Evolutionary conservation across 2,329 filamentous ascomycete species (phyloP).

Genomic region (Didymella keratinophila): DNA sequence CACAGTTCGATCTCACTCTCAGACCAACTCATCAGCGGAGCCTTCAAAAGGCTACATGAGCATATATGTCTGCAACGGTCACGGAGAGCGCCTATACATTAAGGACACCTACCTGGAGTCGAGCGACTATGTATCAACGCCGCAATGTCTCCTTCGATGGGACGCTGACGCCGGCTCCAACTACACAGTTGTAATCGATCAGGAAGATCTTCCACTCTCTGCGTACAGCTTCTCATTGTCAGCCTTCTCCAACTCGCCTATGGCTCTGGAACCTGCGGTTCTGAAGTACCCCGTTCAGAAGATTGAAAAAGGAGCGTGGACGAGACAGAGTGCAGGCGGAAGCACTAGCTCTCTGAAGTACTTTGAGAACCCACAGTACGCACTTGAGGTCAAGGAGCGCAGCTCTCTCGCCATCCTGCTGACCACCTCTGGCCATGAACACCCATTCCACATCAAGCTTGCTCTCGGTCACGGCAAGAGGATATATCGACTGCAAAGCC

Average conservation of each 20-base stretch:
- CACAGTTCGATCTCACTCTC: conserved; percentile 32
- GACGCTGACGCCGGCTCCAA: conserved; percentile 62
- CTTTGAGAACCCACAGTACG: conserved; percentile 87
- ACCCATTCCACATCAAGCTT: conserved; percentile 84
- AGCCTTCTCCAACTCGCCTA: conserved; percentile 72
- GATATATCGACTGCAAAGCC: conserved; percentile 71
- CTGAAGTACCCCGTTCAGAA: conserved; percentile 67
- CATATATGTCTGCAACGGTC: conserved; percentile 78
- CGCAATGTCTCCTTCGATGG: conserved; percentile 85
- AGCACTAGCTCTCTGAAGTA: conserved; percentile 80
- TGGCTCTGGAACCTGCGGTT: conserved; percentile 68
- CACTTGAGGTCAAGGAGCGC: conserved; percentile 64
- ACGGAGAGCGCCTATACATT: conserved; percentile 76
- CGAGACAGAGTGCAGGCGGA: conserved; percentile 79
- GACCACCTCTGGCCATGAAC: conserved; percentile 69
- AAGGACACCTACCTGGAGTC: conserved; percentile 75
- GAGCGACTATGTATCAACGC: conserved; percentile 90
- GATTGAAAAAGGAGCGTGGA: conserved; percentile 76
- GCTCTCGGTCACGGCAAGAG: conserved; percentile 79
- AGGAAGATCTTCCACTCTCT: conserved; percentile 76
- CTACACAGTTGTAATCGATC: conserved; percentile 75
- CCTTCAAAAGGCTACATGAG: conserved; percentile 78
- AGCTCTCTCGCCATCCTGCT: conserved; percentile 77
- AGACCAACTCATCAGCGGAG: conserved; percentile 39
- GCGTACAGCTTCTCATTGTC: conserved; percentile 88